Conservation (phyloP, 192 early-diverging fungal genomes). For the Coemansia javaensis region DNA sequence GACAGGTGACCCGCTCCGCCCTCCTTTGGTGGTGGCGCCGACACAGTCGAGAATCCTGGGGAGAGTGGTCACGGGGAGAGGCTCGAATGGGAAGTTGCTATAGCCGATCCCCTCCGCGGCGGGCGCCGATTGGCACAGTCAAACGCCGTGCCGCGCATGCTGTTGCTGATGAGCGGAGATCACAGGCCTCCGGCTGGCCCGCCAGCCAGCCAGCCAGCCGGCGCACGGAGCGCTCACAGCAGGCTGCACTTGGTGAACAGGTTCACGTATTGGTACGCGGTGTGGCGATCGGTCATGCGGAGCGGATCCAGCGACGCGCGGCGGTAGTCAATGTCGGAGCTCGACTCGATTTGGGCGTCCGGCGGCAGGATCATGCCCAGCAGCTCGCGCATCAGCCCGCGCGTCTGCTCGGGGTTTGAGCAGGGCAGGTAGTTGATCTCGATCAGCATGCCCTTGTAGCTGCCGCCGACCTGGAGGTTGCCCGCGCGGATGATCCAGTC, state of each 20-base stretch:
- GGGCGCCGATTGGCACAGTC: too few relatives aligned
- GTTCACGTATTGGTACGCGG: slow-evolving; percentile 49
- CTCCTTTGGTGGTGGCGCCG: too few relatives aligned
- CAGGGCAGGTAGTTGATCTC: slow-evolving; percentile 51
- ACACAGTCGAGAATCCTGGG: too few relatives aligned
- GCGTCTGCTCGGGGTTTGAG: slow-evolving; percentile 38
- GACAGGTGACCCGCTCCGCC: too few relatives aligned
- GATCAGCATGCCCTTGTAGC: slow-evolving; percentile 49
- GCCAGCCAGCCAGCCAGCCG: too few relatives aligned
- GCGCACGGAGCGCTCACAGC: slow-evolving; percentile 16
- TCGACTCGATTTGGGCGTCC: slow-evolving; percentile 43
- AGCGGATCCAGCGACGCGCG: slow-evolving; percentile 28
- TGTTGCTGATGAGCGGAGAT: too few relatives aligned
- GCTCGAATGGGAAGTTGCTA: too few relatives aligned
- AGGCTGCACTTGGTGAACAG: slow-evolving; percentile 44
- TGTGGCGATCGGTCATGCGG: slow-evolving; percentile 46
- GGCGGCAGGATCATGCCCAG: slow-evolving; percentile 43
- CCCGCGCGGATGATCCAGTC: slow-evolving; percentile 47
- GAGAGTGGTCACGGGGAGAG: too few relatives aligned
- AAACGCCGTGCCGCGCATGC: too few relatives aligned
- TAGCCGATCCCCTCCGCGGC: too few relatives aligned
- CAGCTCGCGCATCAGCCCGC: slow-evolving; percentile 45
- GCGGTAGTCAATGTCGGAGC: slow-evolving; percentile 35
- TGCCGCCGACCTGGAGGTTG: slow-evolving; percentile 46
- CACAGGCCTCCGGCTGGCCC: too few relatives aligned